Conservation (phyloP, 75 land plant species). For the Adiantum capillusveneris region DNA sequence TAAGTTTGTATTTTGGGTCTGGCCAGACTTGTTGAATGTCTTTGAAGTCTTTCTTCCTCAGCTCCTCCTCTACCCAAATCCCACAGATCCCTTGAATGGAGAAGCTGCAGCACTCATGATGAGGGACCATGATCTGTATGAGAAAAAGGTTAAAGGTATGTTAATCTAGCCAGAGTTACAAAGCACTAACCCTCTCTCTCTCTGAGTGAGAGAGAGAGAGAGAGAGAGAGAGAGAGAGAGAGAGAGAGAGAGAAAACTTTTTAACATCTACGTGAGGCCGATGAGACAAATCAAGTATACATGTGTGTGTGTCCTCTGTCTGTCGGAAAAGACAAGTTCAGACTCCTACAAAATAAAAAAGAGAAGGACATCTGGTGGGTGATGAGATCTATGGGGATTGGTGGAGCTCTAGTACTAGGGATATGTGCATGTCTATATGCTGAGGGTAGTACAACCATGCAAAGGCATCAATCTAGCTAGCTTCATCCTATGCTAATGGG, state of each 20-base stretch:
- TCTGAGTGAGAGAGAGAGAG: background rate
- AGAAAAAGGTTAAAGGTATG: slow-evolving; percentile 74
- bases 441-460: no score
- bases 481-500: no score
- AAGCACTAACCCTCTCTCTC: background rate
- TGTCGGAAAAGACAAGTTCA: no score
- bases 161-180: background rate
- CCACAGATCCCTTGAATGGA: slow-evolving; percentile 81
- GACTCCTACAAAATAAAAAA: no score
- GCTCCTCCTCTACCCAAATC: slow-evolving; percentile 45
- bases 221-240: background rate
- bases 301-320: no score
- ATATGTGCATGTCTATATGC: no score
- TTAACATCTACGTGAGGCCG: no score
- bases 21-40: slow-evolving; percentile 45
- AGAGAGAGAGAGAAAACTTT: background rate
- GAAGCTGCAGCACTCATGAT: slow-evolving; percentile 82
- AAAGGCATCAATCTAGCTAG: no score
- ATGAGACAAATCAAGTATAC: background rate
- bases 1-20: no score
- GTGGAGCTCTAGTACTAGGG: no score
- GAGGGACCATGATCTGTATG: slow-evolving; percentile 50
- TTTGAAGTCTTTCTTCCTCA: slow-evolving; percentile 74
- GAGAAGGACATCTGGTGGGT: no score
- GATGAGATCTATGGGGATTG: no score